These are phyloP conservation scores for Ceratocystis destructans DNA, from an alignment of 2,329 filamentous ascomycete genomes.

Conservation along the genomic window DNA sequence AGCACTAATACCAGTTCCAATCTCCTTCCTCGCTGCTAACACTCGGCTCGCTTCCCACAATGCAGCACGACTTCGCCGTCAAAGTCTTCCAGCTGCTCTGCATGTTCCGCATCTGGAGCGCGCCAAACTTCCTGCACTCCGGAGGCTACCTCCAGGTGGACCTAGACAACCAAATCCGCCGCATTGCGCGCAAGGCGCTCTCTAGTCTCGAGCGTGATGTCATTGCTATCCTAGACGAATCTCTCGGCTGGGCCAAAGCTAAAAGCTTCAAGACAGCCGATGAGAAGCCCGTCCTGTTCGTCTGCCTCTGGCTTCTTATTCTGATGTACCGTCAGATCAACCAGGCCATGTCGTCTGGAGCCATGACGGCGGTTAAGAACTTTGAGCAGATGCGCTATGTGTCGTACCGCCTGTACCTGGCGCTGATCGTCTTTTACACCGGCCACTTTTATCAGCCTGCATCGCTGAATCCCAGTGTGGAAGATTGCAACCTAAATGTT, in stretches of 20 bases:
- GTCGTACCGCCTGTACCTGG: conserved; percentile 19
- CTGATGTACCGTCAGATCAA: conserved; percentile 34
- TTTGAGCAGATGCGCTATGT: background rate
- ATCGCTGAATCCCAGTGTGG: conserved; percentile 19
- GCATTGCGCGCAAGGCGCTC: conserved; percentile 29
- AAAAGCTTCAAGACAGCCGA: conserved; percentile 26
- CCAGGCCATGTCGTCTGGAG: conserved; percentile 19
- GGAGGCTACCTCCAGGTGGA: conserved; percentile 21
- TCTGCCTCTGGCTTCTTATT: conserved; percentile 37
- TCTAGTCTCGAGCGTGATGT: conserved; percentile 30
- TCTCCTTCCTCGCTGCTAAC: background rate
- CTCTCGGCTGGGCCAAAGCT: conserved; percentile 27
- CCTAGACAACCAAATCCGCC: conserved; percentile 30
- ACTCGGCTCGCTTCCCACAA: conserved; percentile 4
- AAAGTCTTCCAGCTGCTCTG: conserved; percentile 36
- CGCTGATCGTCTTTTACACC: conserved; percentile 22
- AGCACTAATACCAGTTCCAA: conserved; percentile 16
- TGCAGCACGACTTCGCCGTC: conserved; percentile 30
- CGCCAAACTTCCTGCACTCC: conserved; percentile 31
- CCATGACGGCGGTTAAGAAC: conserved; percentile 23
- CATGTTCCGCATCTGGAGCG: conserved; percentile 38
- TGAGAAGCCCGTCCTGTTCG: conserved; percentile 35
- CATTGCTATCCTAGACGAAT: conserved; percentile 30
- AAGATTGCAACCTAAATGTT: conserved; percentile 9
- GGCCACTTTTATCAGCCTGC: conserved; percentile 21